phyloP scores from a whole-genome alignment of 176 grass and related monocot species.

The Zoysia japonica region DNA sequence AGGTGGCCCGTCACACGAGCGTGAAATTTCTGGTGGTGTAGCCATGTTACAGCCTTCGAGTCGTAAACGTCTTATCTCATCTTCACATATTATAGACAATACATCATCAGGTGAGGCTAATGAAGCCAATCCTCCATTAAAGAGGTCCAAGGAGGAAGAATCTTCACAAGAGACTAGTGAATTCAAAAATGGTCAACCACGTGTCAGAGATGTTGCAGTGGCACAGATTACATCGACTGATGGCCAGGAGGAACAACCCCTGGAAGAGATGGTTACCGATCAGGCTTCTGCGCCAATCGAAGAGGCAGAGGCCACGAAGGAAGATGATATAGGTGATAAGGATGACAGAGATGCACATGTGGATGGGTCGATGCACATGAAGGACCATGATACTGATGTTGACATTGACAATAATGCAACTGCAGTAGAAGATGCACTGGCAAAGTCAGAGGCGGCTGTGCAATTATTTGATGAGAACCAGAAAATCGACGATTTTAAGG shows the following conservation, averaged over 20 bases:
- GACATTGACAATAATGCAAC: conserved; percentile 43
- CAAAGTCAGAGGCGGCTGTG: conserved; percentile 40
- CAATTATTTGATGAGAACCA: conserved; percentile 51
- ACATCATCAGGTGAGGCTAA: conserved; percentile 50
- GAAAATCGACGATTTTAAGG: conserved; percentile 53
- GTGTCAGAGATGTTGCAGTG: conserved; percentile 37
- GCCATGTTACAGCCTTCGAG: conserved; percentile 38
- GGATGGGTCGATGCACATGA: conserved; percentile 36
- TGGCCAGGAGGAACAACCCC: conserved; percentile 49
- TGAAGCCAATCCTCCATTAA: conserved; percentile 62
- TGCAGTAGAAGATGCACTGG: conserved; percentile 40
- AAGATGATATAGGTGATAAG: conserved; percentile 57
- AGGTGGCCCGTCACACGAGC: conserved; percentile 44
- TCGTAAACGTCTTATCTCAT: conserved; percentile 66
- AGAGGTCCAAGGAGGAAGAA: conserved; percentile 80
- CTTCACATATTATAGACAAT: conserved; percentile 46
- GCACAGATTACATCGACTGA: conserved; percentile 44
- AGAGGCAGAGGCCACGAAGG: conserved; percentile 54
- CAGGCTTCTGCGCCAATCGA: conserved; percentile 33
- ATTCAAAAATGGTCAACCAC: conserved; percentile 33
- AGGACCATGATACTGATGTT: conserved; percentile 57
- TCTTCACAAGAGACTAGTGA: conserved; percentile 49
- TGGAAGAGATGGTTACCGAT: conserved; percentile 74
- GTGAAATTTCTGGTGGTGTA: conserved; percentile 47
- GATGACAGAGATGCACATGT: conserved; percentile 58